Percentiles rank a stretch among this genome's conserved stretches.
These are phyloP conservation scores for Perkinsus marinus DNA, from an alignment of 169 alveolate genomes.

Conservation along the genomic window DNA sequence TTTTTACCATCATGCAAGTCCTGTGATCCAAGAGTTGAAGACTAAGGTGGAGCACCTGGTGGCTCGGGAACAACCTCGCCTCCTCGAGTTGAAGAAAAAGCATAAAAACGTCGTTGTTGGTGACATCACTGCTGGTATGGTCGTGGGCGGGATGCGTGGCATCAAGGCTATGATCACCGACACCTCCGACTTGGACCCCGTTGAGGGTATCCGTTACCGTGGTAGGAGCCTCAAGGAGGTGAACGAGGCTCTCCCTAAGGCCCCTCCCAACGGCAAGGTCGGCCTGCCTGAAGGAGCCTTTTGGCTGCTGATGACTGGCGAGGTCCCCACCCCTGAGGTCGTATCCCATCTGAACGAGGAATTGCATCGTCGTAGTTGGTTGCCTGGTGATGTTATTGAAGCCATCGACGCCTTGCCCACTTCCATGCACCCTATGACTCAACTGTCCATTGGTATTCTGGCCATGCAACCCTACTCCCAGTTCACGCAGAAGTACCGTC, in stretches of 20 bases:
- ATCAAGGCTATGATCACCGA: conserved; percentile 75
- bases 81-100: background rate
- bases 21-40: background rate
- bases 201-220: conserved; percentile 70
- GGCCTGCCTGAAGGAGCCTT: conserved; percentile 83
- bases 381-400: conserved; percentile 57
- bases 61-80: background rate
- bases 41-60: background rate
- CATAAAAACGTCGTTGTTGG: background rate
- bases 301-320: conserved; percentile 82
- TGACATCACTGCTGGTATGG: background rate
- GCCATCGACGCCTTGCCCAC: conserved; percentile 61
- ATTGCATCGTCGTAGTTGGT: conserved; percentile 42
- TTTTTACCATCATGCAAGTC: background rate
- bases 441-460: conserved; percentile 65
- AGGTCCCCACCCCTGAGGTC: conserved; percentile 57
- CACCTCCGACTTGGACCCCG: conserved; percentile 76
- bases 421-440: conserved; percentile 85
- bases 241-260: conserved; percentile 51
- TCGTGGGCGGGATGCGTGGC: conserved; percentile 71
- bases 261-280: conserved; percentile 45
- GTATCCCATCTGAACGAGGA: conserved; percentile 48
- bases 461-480: conserved; percentile 65
- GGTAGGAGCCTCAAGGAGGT: conserved; percentile 66
- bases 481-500: conserved; percentile 39